These are phyloP conservation scores for Colletotrichum karsti DNA, from an alignment of 2,329 filamentous ascomycete genomes.

Conservation along the genomic window DNA sequence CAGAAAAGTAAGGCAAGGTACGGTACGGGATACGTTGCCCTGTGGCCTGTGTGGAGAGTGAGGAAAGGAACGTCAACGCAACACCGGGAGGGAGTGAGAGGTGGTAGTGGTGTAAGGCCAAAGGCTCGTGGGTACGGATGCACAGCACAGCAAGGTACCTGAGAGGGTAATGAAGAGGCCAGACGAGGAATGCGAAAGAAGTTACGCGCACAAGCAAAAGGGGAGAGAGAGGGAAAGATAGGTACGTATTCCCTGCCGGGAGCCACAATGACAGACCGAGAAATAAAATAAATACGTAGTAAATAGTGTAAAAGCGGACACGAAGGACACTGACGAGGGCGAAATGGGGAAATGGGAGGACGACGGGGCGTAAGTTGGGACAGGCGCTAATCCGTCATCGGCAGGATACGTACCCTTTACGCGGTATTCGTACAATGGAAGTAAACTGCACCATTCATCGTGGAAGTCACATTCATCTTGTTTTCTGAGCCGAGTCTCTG, in stretches of 20 bases:
- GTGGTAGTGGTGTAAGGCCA: constrained; percentile 12
- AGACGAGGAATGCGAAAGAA: constrained; percentile 5
- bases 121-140: constrained; percentile 1
- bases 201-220: not conserved
- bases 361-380: constrained; percentile 6
- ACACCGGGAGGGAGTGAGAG: not conserved
- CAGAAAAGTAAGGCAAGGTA: constrained; percentile 3
- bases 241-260: not conserved
- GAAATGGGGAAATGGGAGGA: constrained; percentile 21
- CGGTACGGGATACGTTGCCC: not conserved
- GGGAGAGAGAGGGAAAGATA: not conserved
- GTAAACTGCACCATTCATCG: too few species aligned
- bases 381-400: constrained; percentile 4
- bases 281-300: not conserved
- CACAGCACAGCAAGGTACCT: not conserved
- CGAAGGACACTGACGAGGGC: constrained; percentile 7
- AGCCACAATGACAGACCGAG: not conserved
- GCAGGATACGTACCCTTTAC: constrained; percentile 2
- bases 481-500: not conserved
- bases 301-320: constrained; percentile 15
- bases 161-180: not conserved
- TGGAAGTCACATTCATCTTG: not conserved
- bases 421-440: too few species aligned
- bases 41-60: not conserved
- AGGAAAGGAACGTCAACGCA: not conserved